Evolutionary conservation across 1,284 basidiomycete genomes (phyloP).

Genomic region (Rhodotorula sp.): DNA sequence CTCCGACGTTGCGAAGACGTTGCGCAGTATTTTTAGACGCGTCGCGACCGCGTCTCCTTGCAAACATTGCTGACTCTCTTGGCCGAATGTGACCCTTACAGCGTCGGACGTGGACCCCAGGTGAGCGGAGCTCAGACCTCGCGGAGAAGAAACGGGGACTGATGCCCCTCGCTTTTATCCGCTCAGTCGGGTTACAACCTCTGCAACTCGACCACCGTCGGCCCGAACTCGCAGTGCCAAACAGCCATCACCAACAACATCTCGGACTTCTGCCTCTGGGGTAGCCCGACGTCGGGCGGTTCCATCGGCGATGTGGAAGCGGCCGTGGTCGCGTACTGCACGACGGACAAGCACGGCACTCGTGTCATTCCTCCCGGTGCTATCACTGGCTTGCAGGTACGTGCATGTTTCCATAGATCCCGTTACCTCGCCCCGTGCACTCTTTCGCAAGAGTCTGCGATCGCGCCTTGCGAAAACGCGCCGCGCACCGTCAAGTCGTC

Average conservation of each 20-base stretch:
- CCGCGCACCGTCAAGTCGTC: too few relatives aligned
- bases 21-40: neutral
- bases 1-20: neutral
- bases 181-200: conserved; percentile 55
- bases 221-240: conserved; percentile 62
- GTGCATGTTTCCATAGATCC: neutral
- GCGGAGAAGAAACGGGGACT: neutral
- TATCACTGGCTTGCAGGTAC: conserved; percentile 60
- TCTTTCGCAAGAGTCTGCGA: too few relatives aligned
- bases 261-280: conserved; percentile 36
- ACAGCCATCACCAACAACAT: conserved; percentile 51
- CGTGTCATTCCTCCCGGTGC: conserved; percentile 63
- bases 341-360: conserved; percentile 61
- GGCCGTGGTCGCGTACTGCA: conserved; percentile 43
- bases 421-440: neutral
- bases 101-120: conserved; percentile 6
- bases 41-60: neutral
- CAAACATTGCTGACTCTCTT: neutral
- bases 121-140: neutral
- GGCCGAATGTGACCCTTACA: neutral
- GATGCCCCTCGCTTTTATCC: neutral
- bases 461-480: too few relatives aligned
- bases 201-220: conserved; percentile 68
- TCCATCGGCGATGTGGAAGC: conserved; percentile 41
- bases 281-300: conserved; percentile 17